Percentiles rank a stretch among this genome's conserved stretches.
phyloP scores from a whole-genome alignment of 2,329 filamentous ascomycete species.

The Ceratocystis cacaofunesta region DNA sequence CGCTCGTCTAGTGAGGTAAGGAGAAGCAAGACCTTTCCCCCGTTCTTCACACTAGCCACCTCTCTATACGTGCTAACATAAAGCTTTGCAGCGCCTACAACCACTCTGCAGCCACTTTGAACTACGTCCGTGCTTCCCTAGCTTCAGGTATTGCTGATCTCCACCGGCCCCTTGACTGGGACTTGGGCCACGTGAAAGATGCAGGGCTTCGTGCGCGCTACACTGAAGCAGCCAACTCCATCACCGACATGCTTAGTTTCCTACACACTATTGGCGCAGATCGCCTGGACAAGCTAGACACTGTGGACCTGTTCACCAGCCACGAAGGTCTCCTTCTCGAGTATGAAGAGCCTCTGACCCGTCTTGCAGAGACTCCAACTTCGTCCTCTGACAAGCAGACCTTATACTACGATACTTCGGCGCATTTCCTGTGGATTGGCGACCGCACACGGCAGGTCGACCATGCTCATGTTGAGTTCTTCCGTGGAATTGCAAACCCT shows the following conservation, averaged over 20 bases:
- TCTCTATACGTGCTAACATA: background rate
- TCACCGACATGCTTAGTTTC: slow-evolving; percentile 84
- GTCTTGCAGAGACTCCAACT: slow-evolving; percentile 51
- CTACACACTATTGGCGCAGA: slow-evolving; percentile 88
- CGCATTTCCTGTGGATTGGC: slow-evolving; percentile 96
- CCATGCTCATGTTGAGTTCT: slow-evolving; percentile 91
- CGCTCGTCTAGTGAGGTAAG: slow-evolving; percentile 56
- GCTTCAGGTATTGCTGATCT: slow-evolving; percentile 84
- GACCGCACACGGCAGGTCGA: slow-evolving; percentile 89
- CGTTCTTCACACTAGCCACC: background rate
- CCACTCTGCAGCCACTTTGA: slow-evolving; percentile 84
- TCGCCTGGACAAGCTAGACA: slow-evolving; percentile 68
- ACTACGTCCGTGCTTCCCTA: slow-evolving; percentile 76
- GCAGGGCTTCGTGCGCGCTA: slow-evolving; percentile 75
- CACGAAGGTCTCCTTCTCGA: slow-evolving; percentile 90
- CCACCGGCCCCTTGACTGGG: slow-evolving; percentile 89
- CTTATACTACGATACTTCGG: slow-evolving; percentile 71
- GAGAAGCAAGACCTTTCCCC: background rate
- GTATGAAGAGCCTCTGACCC: slow-evolving; percentile 80
- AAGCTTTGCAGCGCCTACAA: slow-evolving; percentile 58
- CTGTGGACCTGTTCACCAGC: slow-evolving; percentile 86
- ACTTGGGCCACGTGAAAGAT: slow-evolving; percentile 77
- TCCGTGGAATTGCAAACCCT: slow-evolving; percentile 88
- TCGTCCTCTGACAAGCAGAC: slow-evolving; percentile 27
- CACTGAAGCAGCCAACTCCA: slow-evolving; percentile 65